A percentile compares a stretch with the other conserved stretches of the same genome.
Conservation (phyloP, 1,139 yeast genomes). For the Torulaspora globosa region DNA sequence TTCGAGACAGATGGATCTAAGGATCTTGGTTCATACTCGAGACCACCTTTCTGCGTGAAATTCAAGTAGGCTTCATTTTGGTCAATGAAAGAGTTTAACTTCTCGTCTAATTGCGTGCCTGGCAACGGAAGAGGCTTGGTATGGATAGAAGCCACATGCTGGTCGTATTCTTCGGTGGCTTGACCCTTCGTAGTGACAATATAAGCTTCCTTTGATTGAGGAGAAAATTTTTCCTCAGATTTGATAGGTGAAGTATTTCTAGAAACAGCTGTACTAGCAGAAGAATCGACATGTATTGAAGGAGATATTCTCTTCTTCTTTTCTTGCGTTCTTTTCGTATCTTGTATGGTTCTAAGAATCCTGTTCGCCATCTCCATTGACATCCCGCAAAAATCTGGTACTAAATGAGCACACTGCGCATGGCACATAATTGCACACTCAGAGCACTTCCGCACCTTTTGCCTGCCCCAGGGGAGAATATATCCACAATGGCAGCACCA, state of each 20-base stretch:
- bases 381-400: conserved; percentile 98
- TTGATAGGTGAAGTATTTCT: conserved; percentile 17
- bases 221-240: neutral
- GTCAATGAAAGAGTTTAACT: conserved; percentile 25
- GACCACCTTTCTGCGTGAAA: conserved; percentile 21
- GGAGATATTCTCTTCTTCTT: conserved; percentile 23
- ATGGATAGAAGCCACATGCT: neutral
- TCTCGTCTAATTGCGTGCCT: conserved; percentile 16
- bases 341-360: conserved; percentile 77
- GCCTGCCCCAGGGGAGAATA: conserved; percentile 89
- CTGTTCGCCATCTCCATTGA: conserved; percentile 95
- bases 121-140: neutral
- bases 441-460: conserved; percentile 88
- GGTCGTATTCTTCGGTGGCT: neutral
- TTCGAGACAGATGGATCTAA: conserved; percentile 18
- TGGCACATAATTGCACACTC: conserved; percentile 97
- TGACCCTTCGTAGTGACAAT: neutral
- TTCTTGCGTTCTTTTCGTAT: conserved; percentile 53
- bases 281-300: conserved; percentile 11
- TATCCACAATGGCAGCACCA: conserved; percentile 99
- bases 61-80: conserved; percentile 29
- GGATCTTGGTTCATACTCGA: conserved; percentile 12
- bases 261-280: conserved; percentile 16
- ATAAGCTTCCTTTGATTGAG: neutral
- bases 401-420: conserved; percentile 85